Conservation (phyloP, 495 filamentous ascomycete genomes). For the Viridothelium virens region DNA sequence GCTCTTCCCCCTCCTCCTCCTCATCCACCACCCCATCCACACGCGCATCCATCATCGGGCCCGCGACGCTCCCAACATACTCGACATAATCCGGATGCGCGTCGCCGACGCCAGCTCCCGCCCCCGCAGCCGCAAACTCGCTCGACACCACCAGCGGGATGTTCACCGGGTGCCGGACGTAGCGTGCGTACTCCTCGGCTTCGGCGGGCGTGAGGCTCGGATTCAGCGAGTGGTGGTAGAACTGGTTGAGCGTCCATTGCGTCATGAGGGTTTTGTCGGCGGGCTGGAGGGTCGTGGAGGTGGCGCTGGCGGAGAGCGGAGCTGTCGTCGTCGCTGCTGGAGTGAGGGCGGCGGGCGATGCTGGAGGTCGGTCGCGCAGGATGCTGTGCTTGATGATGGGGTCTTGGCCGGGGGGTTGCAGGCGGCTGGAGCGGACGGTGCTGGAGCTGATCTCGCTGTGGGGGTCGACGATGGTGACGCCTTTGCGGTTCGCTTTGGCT, state of each 20-base stretch:
- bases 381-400: slow-evolving; percentile 29
- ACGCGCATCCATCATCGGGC: slow-evolving; percentile 15
- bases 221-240: slow-evolving; percentile 70
- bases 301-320: not conserved
- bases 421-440: slow-evolving; percentile 8
- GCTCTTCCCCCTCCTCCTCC: not conserved
- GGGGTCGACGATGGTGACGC: slow-evolving; percentile 53
- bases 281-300: slow-evolving; percentile 37
- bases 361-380: slow-evolving; percentile 22
- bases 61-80: slow-evolving; percentile 53
- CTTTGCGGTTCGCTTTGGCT: slow-evolving; percentile 49
- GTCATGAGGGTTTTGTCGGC: slow-evolving; percentile 38
- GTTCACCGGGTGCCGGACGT: slow-evolving; percentile 82
- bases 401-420: slow-evolving; percentile 13
- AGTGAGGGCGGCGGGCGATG: too few species aligned
- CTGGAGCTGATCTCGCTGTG: slow-evolving; percentile 32
- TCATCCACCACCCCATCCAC: slow-evolving; percentile 17
- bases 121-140: slow-evolving; percentile 42
- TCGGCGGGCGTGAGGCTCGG: slow-evolving; percentile 67
- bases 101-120: slow-evolving; percentile 13
- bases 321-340: not conserved
- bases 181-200: slow-evolving; percentile 78
- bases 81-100: slow-evolving; percentile 62
- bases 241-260: slow-evolving; percentile 80
- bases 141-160: slow-evolving; percentile 79